phyloP scores from a whole-genome alignment of 371 early-diverging fungal species.

The Haplosporangium sp. region DNA sequence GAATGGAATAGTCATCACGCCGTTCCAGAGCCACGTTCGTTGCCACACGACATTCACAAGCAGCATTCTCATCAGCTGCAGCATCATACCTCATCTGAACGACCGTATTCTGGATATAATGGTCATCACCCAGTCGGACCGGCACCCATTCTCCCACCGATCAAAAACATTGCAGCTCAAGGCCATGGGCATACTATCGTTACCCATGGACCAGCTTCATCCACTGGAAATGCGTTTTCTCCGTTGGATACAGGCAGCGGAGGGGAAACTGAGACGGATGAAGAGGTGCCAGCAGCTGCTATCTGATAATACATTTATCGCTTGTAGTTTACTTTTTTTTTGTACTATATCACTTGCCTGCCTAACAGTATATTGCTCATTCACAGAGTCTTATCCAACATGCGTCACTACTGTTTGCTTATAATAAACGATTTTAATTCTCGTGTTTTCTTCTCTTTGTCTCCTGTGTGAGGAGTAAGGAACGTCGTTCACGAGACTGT shows the following conservation, averaged over 20 bases:
- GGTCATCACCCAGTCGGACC: constrained; percentile 1
- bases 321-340: not conserved
- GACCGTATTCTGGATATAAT: constrained; percentile 15
- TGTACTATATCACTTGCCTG: not conserved
- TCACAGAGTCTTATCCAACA: not conserved
- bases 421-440: not conserved
- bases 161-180: not conserved
- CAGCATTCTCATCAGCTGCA: constrained; percentile 10
- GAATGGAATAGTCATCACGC: constrained; percentile 2
- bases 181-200: not conserved
- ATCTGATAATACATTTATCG: not conserved
- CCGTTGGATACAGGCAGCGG: constrained; percentile 23
- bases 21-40: not conserved
- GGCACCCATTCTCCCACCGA: constrained; percentile 4
- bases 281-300: constrained; percentile 6
- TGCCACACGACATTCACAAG: constrained; percentile 5
- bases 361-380: too few species aligned
- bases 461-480: constrained; percentile 17
- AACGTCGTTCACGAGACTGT: constrained; percentile 22
- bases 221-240: not conserved
- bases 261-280: constrained; percentile 41
- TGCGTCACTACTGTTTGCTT: not conserved
- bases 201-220: not conserved
- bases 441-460: constrained; percentile 34
- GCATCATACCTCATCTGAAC: not conserved